Evolutionary conservation across 495 filamentous ascomycete genomes (phyloP).

Genomic region (Neohortaea acidophila): DNA sequence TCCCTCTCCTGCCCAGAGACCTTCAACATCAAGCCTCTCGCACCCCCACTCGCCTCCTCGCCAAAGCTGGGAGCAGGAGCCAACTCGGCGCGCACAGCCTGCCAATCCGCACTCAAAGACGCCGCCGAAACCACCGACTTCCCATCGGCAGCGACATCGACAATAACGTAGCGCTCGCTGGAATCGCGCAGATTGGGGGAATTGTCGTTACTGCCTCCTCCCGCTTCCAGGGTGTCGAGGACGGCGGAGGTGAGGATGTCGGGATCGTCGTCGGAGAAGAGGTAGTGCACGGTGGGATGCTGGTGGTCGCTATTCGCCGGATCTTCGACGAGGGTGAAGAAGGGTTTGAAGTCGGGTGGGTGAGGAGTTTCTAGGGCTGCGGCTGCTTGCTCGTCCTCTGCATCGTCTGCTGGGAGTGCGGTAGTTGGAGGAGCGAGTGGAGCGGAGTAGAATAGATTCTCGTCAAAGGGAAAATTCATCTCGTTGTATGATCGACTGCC

Average conservation of each 20-base stretch:
- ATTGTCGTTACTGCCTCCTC: not conserved
- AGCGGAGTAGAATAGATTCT: conserved; percentile 3
- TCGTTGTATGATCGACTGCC: not conserved
- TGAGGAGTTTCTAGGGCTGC: conserved; percentile 14
- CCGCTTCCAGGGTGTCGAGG: conserved; percentile 20
- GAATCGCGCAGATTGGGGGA: not conserved
- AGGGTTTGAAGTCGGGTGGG: conserved; percentile 41
- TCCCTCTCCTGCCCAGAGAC: conserved; percentile 18
- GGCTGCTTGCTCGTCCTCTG: not conserved
- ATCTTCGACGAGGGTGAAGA: conserved; percentile 52
- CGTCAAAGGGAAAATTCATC: conserved; percentile 9
- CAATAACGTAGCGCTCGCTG: conserved; percentile 25
- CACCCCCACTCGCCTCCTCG: conserved; percentile 12
- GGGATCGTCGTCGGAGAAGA: conserved; percentile 39
- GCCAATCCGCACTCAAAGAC: conserved; percentile 24
- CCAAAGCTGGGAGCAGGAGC: conserved; percentile 23
- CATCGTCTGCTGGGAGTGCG: not conserved
- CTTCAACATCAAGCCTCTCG: conserved; percentile 21
- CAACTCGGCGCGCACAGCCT: conserved; percentile 19
- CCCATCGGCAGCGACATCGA: conserved; percentile 26
- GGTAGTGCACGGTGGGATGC: conserved; percentile 73
- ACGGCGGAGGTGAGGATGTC: conserved; percentile 23
- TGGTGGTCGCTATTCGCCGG: conserved; percentile 42
- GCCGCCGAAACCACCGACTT: conserved; percentile 21
- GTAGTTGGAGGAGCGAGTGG: not conserved